Percentiles rank a stretch among this genome's conserved stretches.
phyloP scores from a whole-genome alignment of 2,329 filamentous ascomycete species.

The Sporothrix globosa region DNA sequence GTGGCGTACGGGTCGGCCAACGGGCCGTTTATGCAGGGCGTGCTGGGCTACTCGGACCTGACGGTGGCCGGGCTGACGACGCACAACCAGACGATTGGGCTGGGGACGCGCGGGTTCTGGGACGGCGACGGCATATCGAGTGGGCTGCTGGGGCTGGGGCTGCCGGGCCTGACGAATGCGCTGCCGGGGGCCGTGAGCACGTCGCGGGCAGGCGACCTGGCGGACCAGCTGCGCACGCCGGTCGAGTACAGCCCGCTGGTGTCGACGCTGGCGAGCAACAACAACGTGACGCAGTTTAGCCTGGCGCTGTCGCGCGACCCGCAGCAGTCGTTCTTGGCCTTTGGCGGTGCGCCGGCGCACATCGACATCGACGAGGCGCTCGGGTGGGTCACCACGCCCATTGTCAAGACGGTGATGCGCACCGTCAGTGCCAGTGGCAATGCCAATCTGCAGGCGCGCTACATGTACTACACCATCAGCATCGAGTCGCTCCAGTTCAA shows the following conservation, averaged over 20 bases:
- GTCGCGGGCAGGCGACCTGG: slow-evolving; percentile 31
- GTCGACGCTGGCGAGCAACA: slow-evolving; percentile 37
- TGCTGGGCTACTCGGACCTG: slow-evolving; percentile 42
- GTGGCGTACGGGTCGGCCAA: slow-evolving; percentile 41
- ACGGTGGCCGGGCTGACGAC: slow-evolving; percentile 37
- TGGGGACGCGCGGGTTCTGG: slow-evolving; percentile 41
- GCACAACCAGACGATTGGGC: slow-evolving; percentile 42
- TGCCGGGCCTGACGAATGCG: slow-evolving; percentile 41
- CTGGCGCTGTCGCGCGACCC: slow-evolving; percentile 43
- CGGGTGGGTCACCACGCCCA: slow-evolving; percentile 39
- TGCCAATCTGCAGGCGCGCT: slow-evolving; percentile 36
- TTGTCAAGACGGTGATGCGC: slow-evolving; percentile 37
- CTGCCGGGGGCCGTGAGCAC: slow-evolving; percentile 35
- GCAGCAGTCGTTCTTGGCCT: slow-evolving; percentile 42
- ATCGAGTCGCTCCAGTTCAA: slow-evolving; percentile 38
- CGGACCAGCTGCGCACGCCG: slow-evolving; percentile 37
- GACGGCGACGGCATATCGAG: slow-evolving; percentile 42
- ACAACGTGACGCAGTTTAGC: slow-evolving; percentile 40
- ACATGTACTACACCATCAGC: slow-evolving; percentile 42
- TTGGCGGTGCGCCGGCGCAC: slow-evolving; percentile 43
- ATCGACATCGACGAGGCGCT: slow-evolving; percentile 37
- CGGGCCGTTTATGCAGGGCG: slow-evolving; percentile 40
- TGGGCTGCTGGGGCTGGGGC: slow-evolving; percentile 43
- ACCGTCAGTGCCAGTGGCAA: too few relatives aligned
- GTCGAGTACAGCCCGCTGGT: slow-evolving; percentile 41